A percentile compares a stretch with the other conserved stretches of the same genome.
phyloP scores from a whole-genome alignment of 2,329 filamentous ascomycete species.

The Cytospora piceicola region DNA sequence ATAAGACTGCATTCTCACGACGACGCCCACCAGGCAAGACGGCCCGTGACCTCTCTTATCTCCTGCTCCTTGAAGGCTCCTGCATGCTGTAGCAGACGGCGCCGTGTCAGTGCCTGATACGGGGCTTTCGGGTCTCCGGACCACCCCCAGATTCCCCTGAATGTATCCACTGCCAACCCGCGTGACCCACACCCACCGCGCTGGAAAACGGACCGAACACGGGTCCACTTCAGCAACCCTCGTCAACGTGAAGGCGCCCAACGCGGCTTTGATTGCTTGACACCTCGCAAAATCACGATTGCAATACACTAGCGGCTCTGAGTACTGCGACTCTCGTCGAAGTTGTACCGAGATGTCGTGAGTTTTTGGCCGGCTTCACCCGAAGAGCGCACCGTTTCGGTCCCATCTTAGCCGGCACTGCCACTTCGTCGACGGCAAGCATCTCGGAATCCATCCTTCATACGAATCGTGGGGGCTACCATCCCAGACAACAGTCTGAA shows the following conservation, averaged over 20 bases:
- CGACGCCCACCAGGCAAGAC: conserved; percentile 14
- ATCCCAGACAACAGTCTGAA: neutral
- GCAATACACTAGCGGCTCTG: conserved; percentile 12
- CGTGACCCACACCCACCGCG: conserved; percentile 27
- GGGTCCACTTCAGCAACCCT: conserved; percentile 16
- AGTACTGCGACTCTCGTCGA: neutral
- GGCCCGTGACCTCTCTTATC: conserved; percentile 26
- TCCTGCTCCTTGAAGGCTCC: conserved; percentile 16
- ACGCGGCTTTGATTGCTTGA: conserved; percentile 19
- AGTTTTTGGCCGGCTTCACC: conserved; percentile 23
- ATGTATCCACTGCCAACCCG: conserved; percentile 22
- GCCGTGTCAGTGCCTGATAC: conserved; percentile 27
- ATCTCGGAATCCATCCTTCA: conserved; percentile 3
- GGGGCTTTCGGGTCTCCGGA: conserved; percentile 24
- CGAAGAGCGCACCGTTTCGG: conserved; percentile 18
- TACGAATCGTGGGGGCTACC: neutral
- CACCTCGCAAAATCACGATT: conserved; percentile 7
- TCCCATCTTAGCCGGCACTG: conserved; percentile 10
- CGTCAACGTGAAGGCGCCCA: conserved; percentile 20
- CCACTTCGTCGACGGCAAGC: conserved; percentile 4
- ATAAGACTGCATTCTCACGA: conserved; percentile 4
- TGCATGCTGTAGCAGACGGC: conserved; percentile 24
- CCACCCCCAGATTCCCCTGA: conserved; percentile 23
- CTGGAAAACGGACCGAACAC: conserved; percentile 28
- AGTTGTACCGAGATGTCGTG: conserved; percentile 14